phyloP scores from a whole-genome alignment of 2,329 filamentous ascomycete species.

The Cryphonectria japonica region DNA sequence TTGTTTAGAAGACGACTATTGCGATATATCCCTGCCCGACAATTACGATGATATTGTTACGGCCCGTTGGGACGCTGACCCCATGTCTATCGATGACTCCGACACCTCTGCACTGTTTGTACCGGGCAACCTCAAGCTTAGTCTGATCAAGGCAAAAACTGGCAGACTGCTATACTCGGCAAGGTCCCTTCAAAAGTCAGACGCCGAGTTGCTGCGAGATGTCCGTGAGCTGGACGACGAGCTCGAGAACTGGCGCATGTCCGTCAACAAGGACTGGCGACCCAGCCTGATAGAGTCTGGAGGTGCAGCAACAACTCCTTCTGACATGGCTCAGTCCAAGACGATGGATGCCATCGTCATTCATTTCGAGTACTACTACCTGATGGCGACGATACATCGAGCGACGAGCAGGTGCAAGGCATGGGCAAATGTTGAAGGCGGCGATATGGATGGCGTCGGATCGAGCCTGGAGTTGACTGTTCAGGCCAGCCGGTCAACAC shows the following conservation, averaged over 20 bases:
- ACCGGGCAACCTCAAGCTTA: conserved; percentile 53
- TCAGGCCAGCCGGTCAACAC: conserved; percentile 59
- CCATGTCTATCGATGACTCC: conserved; percentile 28
- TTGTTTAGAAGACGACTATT: conserved; percentile 53
- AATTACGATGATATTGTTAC: conserved; percentile 35
- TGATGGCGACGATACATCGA: conserved; percentile 58
- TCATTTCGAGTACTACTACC: conserved; percentile 59
- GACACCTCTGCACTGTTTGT: conserved; percentile 37
- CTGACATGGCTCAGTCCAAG: conserved; percentile 26
- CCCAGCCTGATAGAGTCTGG: conserved; percentile 44
- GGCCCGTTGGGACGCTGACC: background rate
- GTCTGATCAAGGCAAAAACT: conserved; percentile 55
- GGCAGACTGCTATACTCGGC: conserved; percentile 54
- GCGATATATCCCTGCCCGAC: conserved; percentile 54
- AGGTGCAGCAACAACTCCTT: background rate
- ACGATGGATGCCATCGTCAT: conserved; percentile 53
- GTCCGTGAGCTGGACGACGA: conserved; percentile 62
- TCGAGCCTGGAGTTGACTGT: conserved; percentile 58
- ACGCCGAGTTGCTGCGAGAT: conserved; percentile 56
- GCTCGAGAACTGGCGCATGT: conserved; percentile 57
- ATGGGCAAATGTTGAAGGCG: conserved; percentile 41
- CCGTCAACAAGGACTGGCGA: conserved; percentile 48
- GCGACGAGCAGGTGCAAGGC: conserved; percentile 56
- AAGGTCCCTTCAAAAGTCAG: conserved; percentile 51
- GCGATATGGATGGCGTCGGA: conserved; percentile 49